These are phyloP conservation scores for Clonostachys sp. DNA, from an alignment of 2,329 filamentous ascomycete species.

Conservation along the genomic window DNA sequence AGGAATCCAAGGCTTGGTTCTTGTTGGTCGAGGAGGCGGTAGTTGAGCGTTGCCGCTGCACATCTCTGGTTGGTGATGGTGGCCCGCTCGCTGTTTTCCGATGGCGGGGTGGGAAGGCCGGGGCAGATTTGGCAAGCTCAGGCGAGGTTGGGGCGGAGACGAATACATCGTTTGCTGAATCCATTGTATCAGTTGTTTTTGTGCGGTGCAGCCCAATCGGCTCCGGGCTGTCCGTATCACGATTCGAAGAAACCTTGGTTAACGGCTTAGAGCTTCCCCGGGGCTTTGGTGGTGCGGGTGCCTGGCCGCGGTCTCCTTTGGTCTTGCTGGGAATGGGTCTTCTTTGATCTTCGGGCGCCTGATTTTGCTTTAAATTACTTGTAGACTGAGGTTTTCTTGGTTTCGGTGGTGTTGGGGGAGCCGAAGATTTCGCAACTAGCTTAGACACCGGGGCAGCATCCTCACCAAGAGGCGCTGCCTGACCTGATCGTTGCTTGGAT, in stretches of 20 bases:
- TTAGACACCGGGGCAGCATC: too few species aligned
- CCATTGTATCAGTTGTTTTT: constrained; percentile 9
- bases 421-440: too few species aligned
- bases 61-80: constrained; percentile 29
- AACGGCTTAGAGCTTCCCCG: constrained; percentile 15
- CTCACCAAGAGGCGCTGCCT: too few species aligned
- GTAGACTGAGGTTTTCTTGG: constrained; percentile 4
- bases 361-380: constrained; percentile 17
- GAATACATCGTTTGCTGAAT: constrained; percentile 11
- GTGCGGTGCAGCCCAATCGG: constrained; percentile 1
- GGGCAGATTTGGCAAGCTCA: neutral
- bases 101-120: neutral
- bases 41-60: constrained; percentile 13
- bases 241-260: neutral
- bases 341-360: constrained; percentile 20
- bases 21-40: constrained; percentile 17
- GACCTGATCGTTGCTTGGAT: too few species aligned
- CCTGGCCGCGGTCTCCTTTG: constrained; percentile 6
- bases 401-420: constrained; percentile 2
- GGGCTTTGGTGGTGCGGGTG: constrained; percentile 30
- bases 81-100: constrained; percentile 16
- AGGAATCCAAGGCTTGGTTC: constrained; percentile 54
- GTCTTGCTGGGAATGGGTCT: constrained; percentile 2
- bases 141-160: constrained; percentile 22
- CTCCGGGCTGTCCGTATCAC: neutral